A percentile compares a stretch with the other conserved stretches of the same genome.
Conservation (phyloP, 2,329 filamentous ascomycete genomes). For the Orbilia oligospora region DNA sequence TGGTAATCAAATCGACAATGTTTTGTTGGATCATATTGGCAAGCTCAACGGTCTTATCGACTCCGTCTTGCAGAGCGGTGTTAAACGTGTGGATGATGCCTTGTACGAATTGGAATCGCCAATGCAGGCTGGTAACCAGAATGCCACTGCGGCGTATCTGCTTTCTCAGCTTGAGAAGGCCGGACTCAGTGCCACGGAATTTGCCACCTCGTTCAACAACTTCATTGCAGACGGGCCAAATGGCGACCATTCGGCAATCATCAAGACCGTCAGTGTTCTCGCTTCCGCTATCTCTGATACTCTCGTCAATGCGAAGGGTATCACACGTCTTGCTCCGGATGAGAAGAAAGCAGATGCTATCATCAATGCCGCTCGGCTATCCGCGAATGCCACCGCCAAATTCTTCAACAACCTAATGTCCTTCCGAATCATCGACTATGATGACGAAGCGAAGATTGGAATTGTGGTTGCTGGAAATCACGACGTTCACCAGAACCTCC, state of each 20-base stretch:
- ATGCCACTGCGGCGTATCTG: constrained; percentile 93
- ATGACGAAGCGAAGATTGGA: constrained; percentile 92
- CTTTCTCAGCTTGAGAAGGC: constrained; percentile 98
- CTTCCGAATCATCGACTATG: constrained; percentile 91
- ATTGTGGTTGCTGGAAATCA: constrained; percentile 98
- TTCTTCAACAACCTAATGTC: constrained; percentile 97
- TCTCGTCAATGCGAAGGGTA: constrained; percentile 94
- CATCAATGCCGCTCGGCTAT: constrained; percentile 83
- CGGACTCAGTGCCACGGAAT: constrained; percentile 93
- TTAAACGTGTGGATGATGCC: constrained; percentile 94
- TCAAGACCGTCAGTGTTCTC: constrained; percentile 91
- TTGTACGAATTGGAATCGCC: constrained; percentile 96
- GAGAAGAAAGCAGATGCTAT: constrained; percentile 94
- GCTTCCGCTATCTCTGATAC: constrained; percentile 92
- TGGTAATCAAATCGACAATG: constrained; percentile 90
- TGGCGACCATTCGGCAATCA: constrained; percentile 88
- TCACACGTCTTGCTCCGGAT: constrained; percentile 91
- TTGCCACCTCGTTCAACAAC: constrained; percentile 97
- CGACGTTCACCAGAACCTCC: constrained; percentile 93
- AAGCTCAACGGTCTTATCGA: constrained; percentile 99
- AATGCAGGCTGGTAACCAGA: constrained; percentile 99
- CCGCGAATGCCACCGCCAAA: constrained; percentile 87
- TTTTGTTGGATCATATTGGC: constrained; percentile 86
- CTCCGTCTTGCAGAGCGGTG: constrained; percentile 91
- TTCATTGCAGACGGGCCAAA: constrained; percentile 97